Base-by-base conservation (phyloP, 2,329 filamentous ascomycete species). In the Chrysoporthe puriensis region DNA sequence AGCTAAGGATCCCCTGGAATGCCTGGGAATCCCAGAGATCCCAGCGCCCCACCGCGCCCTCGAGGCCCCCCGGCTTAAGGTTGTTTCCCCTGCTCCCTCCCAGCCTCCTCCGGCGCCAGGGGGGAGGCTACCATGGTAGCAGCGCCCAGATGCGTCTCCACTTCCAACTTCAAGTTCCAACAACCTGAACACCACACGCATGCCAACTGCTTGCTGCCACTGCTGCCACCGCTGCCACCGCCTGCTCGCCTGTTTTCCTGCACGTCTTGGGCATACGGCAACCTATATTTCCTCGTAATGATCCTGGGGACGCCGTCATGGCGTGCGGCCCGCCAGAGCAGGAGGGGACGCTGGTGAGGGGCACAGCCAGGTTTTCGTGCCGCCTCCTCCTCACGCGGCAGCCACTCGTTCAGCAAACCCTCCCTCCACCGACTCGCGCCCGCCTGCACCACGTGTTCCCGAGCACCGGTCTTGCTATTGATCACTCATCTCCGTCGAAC, bases 101-200 rank as follows among this genome's bases (percentile, higher is more conserved):
- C 50, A 54, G 50, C 50, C 50, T 54, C 50, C 50, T 54, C 11
- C 26, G 14, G 21, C 32, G 50, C 50, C 14, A 5, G 50, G 50
- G 50, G 14, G 6, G 3, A 16, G 48, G 50, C 50, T 26, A 26
- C 26, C 26, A 26, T 26, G 26, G 26, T 26, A 26, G 26, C 26
- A 26, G 26, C 26, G 26, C 26, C 26, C 50, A 52, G 21, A 52
- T 52, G 6, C 50, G 26, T 21, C 14, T 54, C 50, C 50, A 54
- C 50, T 54, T 54, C 50, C 50, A 54, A 54, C 50, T 54, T 54
- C 50, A 54, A 32, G 21, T 16, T 32, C 26, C 36, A 40, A 40
- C 36, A 26, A 26, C 36, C 36, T 7, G 9, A 40, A 40, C 5
- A 40, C 36, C 36, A 40, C 36, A 9, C n/a, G n/a, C 26, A 26